These are phyloP conservation scores for Fragaria vesca DNA, from an alignment of 306 rosid species.

Conservation along the genomic window DNA sequence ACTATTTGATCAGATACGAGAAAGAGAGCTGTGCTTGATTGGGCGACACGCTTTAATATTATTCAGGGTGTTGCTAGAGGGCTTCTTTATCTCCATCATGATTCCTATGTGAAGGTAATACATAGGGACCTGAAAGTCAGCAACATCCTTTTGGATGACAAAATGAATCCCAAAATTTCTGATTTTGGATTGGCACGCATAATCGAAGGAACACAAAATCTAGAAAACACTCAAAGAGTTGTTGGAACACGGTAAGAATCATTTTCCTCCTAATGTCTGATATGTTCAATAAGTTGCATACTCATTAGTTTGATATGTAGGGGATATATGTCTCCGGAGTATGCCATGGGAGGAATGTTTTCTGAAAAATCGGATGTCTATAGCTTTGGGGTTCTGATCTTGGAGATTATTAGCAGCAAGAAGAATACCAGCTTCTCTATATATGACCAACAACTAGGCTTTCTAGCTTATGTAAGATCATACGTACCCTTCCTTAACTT, in stretches of 20 bases:
- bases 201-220: neutral
- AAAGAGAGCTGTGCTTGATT: constrained; percentile 12
- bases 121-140: constrained; percentile 35
- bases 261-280: neutral
- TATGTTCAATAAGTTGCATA: neutral
- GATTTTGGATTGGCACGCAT: constrained; percentile 40
- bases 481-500: neutral
- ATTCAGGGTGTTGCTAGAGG: constrained; percentile 30
- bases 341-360: constrained; percentile 15
- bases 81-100: constrained; percentile 31
- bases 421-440: constrained; percentile 25
- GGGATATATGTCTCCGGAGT: constrained; percentile 37
- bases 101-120: constrained; percentile 22
- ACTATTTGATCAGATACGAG: constrained; percentile 12
- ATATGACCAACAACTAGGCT: constrained; percentile 15
- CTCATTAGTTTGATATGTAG: neutral
- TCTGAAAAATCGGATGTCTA: constrained; percentile 33
- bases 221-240: constrained; percentile 24
- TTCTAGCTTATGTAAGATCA: constrained; percentile 32
- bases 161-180: constrained; percentile 39
- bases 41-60: constrained; percentile 23
- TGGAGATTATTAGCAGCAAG: constrained; percentile 32
- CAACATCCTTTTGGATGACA: constrained; percentile 29
- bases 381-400: constrained; percentile 31
- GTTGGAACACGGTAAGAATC: constrained; percentile 37